A percentile compares a stretch with the other conserved stretches of the same genome.
Evolutionary conservation across 257 asterid species (phyloP).

Genomic region (Gentiana macrophylla): DNA sequence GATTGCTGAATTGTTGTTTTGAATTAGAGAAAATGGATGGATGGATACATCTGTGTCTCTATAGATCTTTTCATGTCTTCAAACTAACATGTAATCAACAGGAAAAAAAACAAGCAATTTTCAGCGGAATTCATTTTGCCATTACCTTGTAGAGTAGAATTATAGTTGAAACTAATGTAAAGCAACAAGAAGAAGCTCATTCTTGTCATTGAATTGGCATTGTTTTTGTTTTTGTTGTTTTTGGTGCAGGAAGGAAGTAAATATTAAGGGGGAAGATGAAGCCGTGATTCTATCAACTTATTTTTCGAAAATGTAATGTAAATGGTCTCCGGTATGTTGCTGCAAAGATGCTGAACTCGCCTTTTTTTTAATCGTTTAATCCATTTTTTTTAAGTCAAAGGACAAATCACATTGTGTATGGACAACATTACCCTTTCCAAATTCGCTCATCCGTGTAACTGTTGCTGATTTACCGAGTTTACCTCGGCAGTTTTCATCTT

Average conservation of each 20-base stretch:
- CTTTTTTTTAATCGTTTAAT: too few species aligned
- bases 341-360: too few species aligned
- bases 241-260: conserved; percentile 73
- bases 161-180: too few species aligned
- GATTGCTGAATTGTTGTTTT: conserved; percentile 9
- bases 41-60: background rate
- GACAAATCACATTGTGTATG: too few species aligned
- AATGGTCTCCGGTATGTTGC: too few species aligned
- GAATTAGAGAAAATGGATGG: background rate
- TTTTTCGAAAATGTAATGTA: conserved; percentile 32
- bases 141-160: too few species aligned
- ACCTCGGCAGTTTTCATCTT: too few species aligned
- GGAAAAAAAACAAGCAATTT: background rate
- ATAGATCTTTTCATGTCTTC: background rate
- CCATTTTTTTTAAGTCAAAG: too few species aligned
- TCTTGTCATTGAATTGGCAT: background rate
- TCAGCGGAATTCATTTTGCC: too few species aligned
- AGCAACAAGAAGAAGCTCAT: background rate
- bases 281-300: conserved; percentile 43
- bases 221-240: conserved; percentile 3
- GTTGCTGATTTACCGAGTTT: too few species aligned
- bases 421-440: too few species aligned
- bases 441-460: too few species aligned
- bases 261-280: conserved; percentile 27
- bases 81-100: background rate